These are phyloP conservation scores for Sarocladium oryzae DNA, from an alignment of 2,329 filamentous ascomycete genomes.

Conservation along the genomic window DNA sequence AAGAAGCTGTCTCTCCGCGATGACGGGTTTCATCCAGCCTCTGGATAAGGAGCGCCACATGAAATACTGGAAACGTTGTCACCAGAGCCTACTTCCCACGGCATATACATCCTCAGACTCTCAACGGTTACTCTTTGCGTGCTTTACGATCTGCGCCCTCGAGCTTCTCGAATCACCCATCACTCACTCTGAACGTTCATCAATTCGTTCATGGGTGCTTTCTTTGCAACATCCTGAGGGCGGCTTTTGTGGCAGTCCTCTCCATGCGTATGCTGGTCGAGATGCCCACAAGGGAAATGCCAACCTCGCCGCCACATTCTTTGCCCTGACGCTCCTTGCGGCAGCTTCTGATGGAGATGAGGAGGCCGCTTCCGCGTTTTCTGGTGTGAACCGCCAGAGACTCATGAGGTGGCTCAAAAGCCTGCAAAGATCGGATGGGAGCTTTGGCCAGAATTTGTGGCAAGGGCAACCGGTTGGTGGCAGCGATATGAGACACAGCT, in stretches of 20 bases:
- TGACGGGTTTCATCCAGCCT: too few species aligned
- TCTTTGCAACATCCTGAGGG: slow-evolving; percentile 77
- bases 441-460: slow-evolving; percentile 78
- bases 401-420: slow-evolving; percentile 68
- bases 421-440: slow-evolving; percentile 78
- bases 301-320: slow-evolving; percentile 82
- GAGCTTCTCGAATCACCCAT: slow-evolving; percentile 67
- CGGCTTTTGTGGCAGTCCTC: slow-evolving; percentile 83
- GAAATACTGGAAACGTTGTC: slow-evolving; percentile 88
- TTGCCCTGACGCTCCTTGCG: slow-evolving; percentile 71
- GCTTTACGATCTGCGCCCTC: slow-evolving; percentile 80
- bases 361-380: slow-evolving; percentile 40
- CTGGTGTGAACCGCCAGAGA: slow-evolving; percentile 58
- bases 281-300: slow-evolving; percentile 46
- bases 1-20: too few species aligned
- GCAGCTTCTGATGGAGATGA: slow-evolving; percentile 35
- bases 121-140: slow-evolving; percentile 81
- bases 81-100: slow-evolving; percentile 72
- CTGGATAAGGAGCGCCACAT: slow-evolving; percentile 64
- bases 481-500: slow-evolving; percentile 81
- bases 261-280: slow-evolving; percentile 37
- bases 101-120: slow-evolving; percentile 86
- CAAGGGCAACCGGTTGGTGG: slow-evolving; percentile 62
- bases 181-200: slow-evolving; percentile 34
- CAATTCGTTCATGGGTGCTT: slow-evolving; percentile 71